Conservation (phyloP, 345 rosid genomes). For the Litchi chinensis region DNA sequence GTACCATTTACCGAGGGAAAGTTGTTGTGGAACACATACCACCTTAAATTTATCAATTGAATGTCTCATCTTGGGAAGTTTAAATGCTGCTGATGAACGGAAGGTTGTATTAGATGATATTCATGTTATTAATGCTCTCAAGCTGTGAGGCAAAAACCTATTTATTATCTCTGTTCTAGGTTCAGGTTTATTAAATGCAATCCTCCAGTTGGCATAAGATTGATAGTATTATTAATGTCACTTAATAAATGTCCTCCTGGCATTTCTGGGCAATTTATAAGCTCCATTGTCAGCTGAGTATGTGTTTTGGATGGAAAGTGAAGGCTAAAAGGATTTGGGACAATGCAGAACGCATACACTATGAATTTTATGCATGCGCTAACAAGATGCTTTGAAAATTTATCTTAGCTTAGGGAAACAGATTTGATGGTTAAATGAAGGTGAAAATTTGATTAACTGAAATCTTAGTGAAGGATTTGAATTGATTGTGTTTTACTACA, state of each 20-base stretch:
- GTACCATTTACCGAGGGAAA: background rate
- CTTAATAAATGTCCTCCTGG: background rate
- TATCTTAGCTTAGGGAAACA: background rate
- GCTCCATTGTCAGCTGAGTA: no score
- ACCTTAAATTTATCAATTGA: background rate
- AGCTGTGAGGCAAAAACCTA: background rate
- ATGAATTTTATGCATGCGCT: background rate
- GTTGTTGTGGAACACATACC: background rate
- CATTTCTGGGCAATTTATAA: no score
- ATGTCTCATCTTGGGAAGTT: background rate
- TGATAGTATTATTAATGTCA: background rate
- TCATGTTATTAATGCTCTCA: background rate
- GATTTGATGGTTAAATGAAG: background rate
- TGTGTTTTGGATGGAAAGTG: no score
- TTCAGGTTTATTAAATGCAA: background rate
- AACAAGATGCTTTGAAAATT: background rate
- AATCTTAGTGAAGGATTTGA: background rate
- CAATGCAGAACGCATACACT: background rate
- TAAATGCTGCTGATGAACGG: background rate
- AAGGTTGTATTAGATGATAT: background rate
- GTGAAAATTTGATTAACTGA: background rate
- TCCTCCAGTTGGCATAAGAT: background rate
- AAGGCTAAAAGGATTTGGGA: no score
- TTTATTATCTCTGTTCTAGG: background rate
- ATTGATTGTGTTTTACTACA: background rate